A percentile compares a stretch with the other conserved stretches of the same genome.
Evolutionary conservation across 2,329 filamentous ascomycete species (phyloP).

Genomic region (Cercospora zeae-maydis): DNA sequence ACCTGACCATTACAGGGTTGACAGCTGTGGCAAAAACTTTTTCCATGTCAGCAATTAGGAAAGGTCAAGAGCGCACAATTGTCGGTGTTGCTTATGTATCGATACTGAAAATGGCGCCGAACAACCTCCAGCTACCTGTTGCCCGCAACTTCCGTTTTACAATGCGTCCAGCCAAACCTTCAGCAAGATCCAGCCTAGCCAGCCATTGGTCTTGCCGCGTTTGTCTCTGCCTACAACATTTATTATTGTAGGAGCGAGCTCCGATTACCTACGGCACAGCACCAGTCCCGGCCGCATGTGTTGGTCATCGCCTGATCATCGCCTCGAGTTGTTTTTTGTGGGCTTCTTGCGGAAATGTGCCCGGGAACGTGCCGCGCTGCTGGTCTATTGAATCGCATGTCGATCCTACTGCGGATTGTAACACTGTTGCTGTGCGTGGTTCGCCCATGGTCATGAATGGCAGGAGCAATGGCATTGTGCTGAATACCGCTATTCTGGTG

Average conservation of each 20-base stretch:
- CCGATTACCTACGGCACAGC: not conserved
- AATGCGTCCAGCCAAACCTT: not conserved
- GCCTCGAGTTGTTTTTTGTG: not conserved
- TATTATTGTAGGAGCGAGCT: no score
- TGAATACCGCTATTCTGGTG: not conserved
- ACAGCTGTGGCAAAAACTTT: not conserved
- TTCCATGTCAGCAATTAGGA: not conserved
- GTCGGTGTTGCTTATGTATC: not conserved
- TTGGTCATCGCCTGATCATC: not conserved
- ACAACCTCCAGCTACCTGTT: not conserved
- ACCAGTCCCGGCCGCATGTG: not conserved
- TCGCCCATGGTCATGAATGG: not conserved
- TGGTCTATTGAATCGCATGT: not conserved
- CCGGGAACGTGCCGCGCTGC: not conserved
- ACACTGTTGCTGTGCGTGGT: not conserved
- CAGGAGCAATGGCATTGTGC: not conserved
- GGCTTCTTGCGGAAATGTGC: not conserved
- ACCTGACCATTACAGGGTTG: not conserved
- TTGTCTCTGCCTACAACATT: no score
- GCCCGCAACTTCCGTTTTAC: not conserved
- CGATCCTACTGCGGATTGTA: not conserved
- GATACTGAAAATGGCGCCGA: not conserved
- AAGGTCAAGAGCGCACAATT: not conserved
- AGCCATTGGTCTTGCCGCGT: not conserved
- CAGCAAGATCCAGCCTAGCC: not conserved